Percentiles rank a stretch among this genome's conserved stretches.
Evolutionary conservation across 2,329 filamentous ascomycete genomes (phyloP).

Genomic region (Neoarthrinium moseri): DNA sequence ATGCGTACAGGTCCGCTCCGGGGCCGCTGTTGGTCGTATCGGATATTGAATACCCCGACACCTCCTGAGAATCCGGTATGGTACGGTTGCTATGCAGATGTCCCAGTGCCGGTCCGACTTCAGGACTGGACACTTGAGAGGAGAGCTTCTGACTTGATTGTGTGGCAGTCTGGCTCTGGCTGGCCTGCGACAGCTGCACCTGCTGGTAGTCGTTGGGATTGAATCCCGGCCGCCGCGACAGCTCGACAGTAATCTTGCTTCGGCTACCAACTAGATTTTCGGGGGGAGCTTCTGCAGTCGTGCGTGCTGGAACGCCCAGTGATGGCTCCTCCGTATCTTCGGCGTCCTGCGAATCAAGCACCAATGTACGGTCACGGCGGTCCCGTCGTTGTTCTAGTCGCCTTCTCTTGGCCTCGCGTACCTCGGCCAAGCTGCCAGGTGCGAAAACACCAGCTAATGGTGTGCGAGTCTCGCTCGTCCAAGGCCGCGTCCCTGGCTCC

Average conservation of each 20-base stretch:
- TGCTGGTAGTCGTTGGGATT: conserved; percentile 17
- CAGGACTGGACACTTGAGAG: not conserved
- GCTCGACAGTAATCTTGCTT: conserved; percentile 15
- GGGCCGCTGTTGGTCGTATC: conserved; percentile 16
- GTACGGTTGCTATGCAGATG: conserved; percentile 1
- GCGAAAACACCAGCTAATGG: no score
- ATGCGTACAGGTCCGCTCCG: not conserved
- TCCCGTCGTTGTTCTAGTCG: no score
- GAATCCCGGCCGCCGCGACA: conserved; percentile 15
- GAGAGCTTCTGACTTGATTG: not conserved
- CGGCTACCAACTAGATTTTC: not conserved
- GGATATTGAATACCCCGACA: conserved; percentile 19
- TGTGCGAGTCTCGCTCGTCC: conserved; percentile 1
- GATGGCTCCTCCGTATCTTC: conserved; percentile 1
- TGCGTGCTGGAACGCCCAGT: not conserved
- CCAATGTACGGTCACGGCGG: not conserved
- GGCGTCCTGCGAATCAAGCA: conserved; percentile 3
- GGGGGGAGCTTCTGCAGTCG: conserved; percentile 6
- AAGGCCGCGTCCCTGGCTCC: not conserved
- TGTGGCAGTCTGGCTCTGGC: conserved; percentile 11
- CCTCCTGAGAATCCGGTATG: conserved; percentile 30
- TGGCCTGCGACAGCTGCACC: conserved; percentile 14
- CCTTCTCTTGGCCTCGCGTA: no score
- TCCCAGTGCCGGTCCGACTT: conserved; percentile 9
- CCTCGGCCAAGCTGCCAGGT: no score